Evolutionary conservation across 139 green algal species (phyloP), one percentile per base, ranked within the genome.

Genomic region (Coccomyxa sp.): DNA sequence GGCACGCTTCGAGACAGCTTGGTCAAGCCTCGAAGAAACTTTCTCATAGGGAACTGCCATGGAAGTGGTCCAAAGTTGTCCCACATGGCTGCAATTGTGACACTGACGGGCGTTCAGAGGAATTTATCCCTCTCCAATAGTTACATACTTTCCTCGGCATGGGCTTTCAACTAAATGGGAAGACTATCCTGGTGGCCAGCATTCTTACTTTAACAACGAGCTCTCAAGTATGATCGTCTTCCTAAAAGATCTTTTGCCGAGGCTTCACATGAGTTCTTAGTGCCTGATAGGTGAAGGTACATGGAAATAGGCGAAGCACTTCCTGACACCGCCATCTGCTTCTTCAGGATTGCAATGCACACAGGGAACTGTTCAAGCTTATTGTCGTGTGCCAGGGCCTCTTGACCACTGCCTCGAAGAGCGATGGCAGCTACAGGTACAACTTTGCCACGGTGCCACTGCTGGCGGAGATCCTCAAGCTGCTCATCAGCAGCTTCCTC

Each of bases 391-490:
- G 84, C 0, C 90, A 91, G 76, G 90, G 88, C 38, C 85, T 92
- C 79, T 86, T 93, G 76, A 93, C 86, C 13, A 84, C 86, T 4
- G 84, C 86, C 13, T 87, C 81, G 63, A 89, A 91, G 80, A 71
- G 30, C 4, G 28, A 23, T 11, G 82, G 82, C 21, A 86, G 82
- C 31, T 94, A 94, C 78, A 51, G 78, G 1, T 94, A 94, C 85
- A 90, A 94, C 82, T 89, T 87, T 31, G 87, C 90, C 28, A 93
- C 87, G 1, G 85, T 94, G 57, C 91, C 91, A 13, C 88, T 94
- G 31, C 81, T 94, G 71, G 83, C 91, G 0, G 91, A 94, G 83
- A 14, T 84, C 9, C 45, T 89, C 31, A 94, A 94, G 89, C 80
- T 94, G 0, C 14, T 51, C 18, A 82, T 91, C 57, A 87, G 80